Base-by-base conservation (phyloP, 2,329 filamentous ascomycete species). In the Lachnum nothofagi region DNA sequence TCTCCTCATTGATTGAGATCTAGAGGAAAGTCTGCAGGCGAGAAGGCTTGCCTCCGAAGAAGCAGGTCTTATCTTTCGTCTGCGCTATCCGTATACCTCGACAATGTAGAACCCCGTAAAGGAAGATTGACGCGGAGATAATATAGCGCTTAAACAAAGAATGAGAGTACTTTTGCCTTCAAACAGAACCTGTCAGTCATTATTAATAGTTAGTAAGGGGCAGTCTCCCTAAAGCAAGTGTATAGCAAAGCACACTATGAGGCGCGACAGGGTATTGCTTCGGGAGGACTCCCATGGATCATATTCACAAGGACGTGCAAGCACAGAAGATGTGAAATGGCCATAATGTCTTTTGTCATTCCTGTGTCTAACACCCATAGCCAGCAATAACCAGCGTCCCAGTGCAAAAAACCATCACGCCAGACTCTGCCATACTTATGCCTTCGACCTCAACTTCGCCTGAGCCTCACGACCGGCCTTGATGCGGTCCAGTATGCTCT, bases 21-120 rank as follows among this genome's bases (percentile, higher is more conserved):
- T 80, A 74, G 71, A 74, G 67, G 79, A 79, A 81, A 83, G 83
- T 91, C 86, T 91, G 88, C 86, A 82, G 84, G 83, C 75, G 75
- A 90, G 85, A 77, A 70, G 70, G 69, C 70, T 70, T 73, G 65
- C 54, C 47, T 57, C 56, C 45, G 54, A 62, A 55, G 69, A 74
- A 68, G 64, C 65, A 61, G 67, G 68, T 63, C 64, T 69, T 68
- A 61, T 67, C 64, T 71, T 93, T 77, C 63, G 70, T 95, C 77
- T 95, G 77, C 87, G 89, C 89, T 80, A 91, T 79, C 82, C 82
- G 86, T 95, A 83, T 95, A 95, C 85, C 89, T 88, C 82, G 81
- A 81, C 78, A 85, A 82, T 84, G 88, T 85, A 65, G 75, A 62
- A 63, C 71, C 51, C 58, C 51, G 37, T 54, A 51, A 55, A 61